A percentile compares a stretch with the other conserved stretches of the same genome.
Conservation (phyloP, 2,329 filamentous ascomycete genomes). For the Beauveria medogensis region DNA sequence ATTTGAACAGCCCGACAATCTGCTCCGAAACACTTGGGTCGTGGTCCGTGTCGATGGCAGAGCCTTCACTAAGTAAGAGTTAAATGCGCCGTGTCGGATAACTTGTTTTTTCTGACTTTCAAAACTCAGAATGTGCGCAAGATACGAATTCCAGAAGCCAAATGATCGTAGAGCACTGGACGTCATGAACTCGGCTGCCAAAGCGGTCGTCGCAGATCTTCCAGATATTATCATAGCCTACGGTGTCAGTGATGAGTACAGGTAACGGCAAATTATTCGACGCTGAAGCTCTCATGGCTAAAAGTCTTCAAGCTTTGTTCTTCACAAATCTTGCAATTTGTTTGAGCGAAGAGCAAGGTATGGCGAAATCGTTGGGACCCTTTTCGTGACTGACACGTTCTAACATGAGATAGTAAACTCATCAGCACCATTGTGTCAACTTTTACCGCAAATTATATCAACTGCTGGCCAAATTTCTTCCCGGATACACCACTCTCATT, state of each 20-base stretch:
- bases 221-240: slow-evolving; percentile 84
- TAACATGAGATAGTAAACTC: slow-evolving; percentile 59
- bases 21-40: slow-evolving; percentile 91
- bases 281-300: too few relatives aligned
- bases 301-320: slow-evolving; percentile 60
- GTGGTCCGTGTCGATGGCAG: slow-evolving; percentile 89
- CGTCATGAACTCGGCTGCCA: slow-evolving; percentile 92
- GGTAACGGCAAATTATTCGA: slow-evolving; percentile 32
- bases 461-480: slow-evolving; percentile 72
- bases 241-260: slow-evolving; percentile 91
- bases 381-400: background rate
- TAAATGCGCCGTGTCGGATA: background rate
- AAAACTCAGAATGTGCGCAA: slow-evolving; percentile 60
- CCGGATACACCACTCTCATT: slow-evolving; percentile 59
- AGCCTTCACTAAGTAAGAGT: slow-evolving; percentile 79
- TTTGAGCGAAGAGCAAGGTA: slow-evolving; percentile 81
- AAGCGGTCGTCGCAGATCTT: slow-evolving; percentile 72
- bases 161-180: slow-evolving; percentile 82
- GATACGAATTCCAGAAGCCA: slow-evolving; percentile 82
- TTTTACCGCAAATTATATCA: slow-evolving; percentile 85
- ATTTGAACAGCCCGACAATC: slow-evolving; percentile 74
- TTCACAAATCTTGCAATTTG: slow-evolving; percentile 71
- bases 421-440: slow-evolving; percentile 86
- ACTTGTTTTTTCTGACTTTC: background rate
- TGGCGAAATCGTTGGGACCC: slow-evolving; percentile 19